Percentiles rank a stretch among this genome's conserved stretches.
phyloP scores from a whole-genome alignment of 2,329 filamentous ascomycete genomes.

The Hypoxylon sp. region DNA sequence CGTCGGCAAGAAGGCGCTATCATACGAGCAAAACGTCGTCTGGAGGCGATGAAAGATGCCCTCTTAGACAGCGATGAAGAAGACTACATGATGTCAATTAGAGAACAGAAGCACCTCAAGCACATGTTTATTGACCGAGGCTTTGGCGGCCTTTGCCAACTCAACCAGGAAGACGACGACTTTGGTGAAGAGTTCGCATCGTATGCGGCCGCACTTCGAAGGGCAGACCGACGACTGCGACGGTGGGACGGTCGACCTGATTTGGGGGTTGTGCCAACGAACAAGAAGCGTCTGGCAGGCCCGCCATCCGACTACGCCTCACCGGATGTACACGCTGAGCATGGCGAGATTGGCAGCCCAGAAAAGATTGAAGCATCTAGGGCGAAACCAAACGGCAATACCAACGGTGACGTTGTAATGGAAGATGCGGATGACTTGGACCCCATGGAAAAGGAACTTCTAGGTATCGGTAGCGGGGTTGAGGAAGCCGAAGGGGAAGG shows the following conservation, averaged over 20 bases:
- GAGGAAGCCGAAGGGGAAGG: conserved; percentile 58
- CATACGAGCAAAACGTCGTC: conserved; percentile 73
- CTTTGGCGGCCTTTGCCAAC: conserved; percentile 72
- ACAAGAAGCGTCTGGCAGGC: conserved; percentile 56
- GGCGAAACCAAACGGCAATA: conserved; percentile 51
- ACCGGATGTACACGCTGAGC: conserved; percentile 46
- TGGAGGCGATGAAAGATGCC: conserved; percentile 66
- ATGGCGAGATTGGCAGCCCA: conserved; percentile 49
- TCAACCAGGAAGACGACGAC: conserved; percentile 75
- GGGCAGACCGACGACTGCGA: conserved; percentile 72
- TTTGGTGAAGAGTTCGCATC: conserved; percentile 79
- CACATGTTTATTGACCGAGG: conserved; percentile 67
- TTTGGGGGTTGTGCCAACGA: conserved; percentile 61
- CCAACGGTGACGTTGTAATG: conserved; percentile 60
- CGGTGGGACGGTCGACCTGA: conserved; percentile 72
- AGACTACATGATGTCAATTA: conserved; percentile 52
- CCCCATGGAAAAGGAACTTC: conserved; percentile 66
- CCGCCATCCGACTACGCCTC: conserved; percentile 45
- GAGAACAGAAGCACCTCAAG: conserved; percentile 51
- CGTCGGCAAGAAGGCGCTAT: conserved; percentile 76
- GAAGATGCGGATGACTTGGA: conserved; percentile 65
- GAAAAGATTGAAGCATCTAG: conserved; percentile 50
- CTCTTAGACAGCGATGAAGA: conserved; percentile 75
- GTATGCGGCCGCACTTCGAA: conserved; percentile 74
- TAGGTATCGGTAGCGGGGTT: conserved; percentile 60